A percentile compares a stretch with the other conserved stretches of the same genome.
phyloP scores from a whole-genome alignment of 2,329 filamentous ascomycete genomes.

The Colletotrichum sp. region DNA sequence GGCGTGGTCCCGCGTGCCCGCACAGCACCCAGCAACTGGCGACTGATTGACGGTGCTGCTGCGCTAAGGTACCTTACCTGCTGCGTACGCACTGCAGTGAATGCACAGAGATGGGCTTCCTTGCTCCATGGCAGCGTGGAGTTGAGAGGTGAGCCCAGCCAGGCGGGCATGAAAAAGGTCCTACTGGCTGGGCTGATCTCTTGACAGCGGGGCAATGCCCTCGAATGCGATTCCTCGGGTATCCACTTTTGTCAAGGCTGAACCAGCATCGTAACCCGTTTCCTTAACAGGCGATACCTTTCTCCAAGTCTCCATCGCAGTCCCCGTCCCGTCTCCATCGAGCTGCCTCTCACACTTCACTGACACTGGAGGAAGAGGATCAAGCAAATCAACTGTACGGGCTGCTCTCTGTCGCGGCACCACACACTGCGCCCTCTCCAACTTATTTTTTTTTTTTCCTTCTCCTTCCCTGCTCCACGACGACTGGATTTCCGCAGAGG shows the following conservation, averaged over 20 bases:
- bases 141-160: background rate
- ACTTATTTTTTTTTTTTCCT: background rate
- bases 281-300: background rate
- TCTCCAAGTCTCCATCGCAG: background rate
- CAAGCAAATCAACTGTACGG: background rate
- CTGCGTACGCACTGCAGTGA: background rate
- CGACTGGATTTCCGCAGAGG: background rate
- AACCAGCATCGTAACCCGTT: rapidly evolving
- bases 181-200: background rate
- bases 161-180: slow-evolving; percentile 2
- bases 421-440: background rate
- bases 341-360: background rate
- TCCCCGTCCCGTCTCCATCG: background rate
- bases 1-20: background rate
- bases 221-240: background rate
- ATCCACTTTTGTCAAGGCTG: background rate
- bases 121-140: background rate
- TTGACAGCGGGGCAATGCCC: background rate
- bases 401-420: background rate
- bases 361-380: background rate
- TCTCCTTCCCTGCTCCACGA: background rate
- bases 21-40: background rate
- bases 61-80: background rate
- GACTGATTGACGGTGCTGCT: background rate
- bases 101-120: background rate